Conservation (phyloP, 495 filamentous ascomycete genomes). For the Trichocladium antarcticum region DNA sequence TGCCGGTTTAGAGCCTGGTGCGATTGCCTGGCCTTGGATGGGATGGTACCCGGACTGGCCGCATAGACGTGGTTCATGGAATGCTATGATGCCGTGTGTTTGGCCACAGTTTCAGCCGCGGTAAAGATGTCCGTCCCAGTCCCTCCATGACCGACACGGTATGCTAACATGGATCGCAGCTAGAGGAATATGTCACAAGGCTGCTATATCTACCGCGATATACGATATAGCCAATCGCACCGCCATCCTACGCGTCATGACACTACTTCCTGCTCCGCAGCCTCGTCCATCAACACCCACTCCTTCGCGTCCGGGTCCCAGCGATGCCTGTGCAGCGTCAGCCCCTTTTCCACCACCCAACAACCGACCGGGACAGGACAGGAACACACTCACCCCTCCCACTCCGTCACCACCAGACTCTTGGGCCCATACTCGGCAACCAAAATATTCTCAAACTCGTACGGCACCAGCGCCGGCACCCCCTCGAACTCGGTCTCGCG, state of each 20-base stretch:
- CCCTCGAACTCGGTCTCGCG: constrained; percentile 69
- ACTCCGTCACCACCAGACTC: constrained; percentile 53
- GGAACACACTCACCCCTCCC: constrained; percentile 45
- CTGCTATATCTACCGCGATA: no score
- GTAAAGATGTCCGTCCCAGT: no score
- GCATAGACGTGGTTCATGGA: background rate
- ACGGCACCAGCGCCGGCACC: constrained; percentile 63
- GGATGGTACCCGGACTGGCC: no score
- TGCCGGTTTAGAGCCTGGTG: constrained; percentile 39
- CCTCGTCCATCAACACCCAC: constrained; percentile 35
- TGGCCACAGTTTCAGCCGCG: no score
- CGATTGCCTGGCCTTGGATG: no score
- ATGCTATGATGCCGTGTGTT: background rate
- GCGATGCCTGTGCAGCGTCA: constrained; percentile 30
- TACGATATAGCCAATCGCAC: no score
- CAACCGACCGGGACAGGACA: no score
- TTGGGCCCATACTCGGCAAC: constrained; percentile 61
- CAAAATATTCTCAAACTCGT: constrained; percentile 59
- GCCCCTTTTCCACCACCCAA: background rate
- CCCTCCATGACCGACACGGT: no score
- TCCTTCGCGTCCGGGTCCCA: constrained; percentile 37
- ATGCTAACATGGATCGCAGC: no score
- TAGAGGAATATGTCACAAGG: no score
- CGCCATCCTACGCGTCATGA: background rate
- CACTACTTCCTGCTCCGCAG: constrained; percentile 5